These are phyloP conservation scores for Neophaeococcomyces aloes DNA, from an alignment of 2,329 filamentous ascomycete genomes.

Conservation along the genomic window DNA sequence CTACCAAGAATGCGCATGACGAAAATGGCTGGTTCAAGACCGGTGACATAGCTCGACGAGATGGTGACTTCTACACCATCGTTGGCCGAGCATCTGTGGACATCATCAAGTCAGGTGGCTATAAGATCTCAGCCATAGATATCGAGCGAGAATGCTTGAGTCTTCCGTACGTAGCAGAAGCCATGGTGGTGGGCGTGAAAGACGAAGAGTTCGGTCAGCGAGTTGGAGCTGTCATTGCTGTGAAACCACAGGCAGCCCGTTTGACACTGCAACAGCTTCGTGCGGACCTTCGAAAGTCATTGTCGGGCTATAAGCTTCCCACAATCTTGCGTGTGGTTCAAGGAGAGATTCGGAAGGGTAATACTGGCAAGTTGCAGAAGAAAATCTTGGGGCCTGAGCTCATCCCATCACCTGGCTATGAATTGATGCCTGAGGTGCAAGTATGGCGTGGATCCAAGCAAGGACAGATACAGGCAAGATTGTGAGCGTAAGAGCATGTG, in stretches of 20 bases:
- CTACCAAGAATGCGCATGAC: conserved; percentile 19
- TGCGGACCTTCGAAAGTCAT: conserved; percentile 32
- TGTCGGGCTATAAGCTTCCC: conserved; percentile 41
- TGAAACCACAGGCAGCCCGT: conserved; percentile 10
- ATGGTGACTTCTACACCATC: conserved; percentile 34
- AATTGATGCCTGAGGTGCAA: too few species aligned
- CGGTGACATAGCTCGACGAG: conserved; percentile 27
- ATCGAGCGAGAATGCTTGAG: conserved; percentile 40
- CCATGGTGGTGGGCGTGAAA: conserved; percentile 39
- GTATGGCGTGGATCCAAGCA: too few species aligned
- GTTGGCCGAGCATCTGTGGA: conserved; percentile 38
- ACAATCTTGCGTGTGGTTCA: conserved; percentile 36
- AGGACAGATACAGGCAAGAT: too few species aligned
- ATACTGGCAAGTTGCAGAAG: conserved; percentile 42
- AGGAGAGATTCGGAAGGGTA: conserved; percentile 39
- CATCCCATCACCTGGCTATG: too few species aligned
- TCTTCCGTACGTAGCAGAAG: conserved; percentile 38
- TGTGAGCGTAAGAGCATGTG: too few species aligned
- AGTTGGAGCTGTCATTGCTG: conserved; percentile 34
- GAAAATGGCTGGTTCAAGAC: conserved; percentile 34
- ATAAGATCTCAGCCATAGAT: conserved; percentile 42
- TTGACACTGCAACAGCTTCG: conserved; percentile 34
- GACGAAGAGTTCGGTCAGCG: conserved; percentile 42
- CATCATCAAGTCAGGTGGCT: conserved; percentile 43
- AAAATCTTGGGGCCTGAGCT: conserved; percentile 35